phyloP scores from a whole-genome alignment of 2,329 filamentous ascomycete genomes.

The Alternaria dauci region DNA sequence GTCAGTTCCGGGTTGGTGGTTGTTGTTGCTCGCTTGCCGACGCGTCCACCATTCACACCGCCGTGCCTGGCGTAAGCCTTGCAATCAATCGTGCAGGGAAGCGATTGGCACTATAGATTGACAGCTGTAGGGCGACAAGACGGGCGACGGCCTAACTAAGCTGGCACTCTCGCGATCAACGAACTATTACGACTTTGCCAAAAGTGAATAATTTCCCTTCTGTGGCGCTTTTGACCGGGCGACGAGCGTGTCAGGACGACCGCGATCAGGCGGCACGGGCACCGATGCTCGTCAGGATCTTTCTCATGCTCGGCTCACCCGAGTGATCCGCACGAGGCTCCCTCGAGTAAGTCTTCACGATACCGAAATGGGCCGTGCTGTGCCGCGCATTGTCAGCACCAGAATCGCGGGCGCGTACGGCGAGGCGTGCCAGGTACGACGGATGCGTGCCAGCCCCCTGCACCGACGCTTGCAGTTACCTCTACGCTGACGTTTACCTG shows the following conservation, averaged over 20 bases:
- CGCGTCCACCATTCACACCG: conserved; percentile 27
- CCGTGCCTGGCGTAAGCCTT: conserved; percentile 38
- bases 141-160: conserved; percentile 21
- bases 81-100: conserved; percentile 34
- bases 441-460: conserved; percentile 5
- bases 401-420: conserved; percentile 16
- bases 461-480: neutral
- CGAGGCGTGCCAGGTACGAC: conserved; percentile 11
- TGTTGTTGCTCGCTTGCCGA: conserved; percentile 31
- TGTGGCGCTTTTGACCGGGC: conserved; percentile 25
- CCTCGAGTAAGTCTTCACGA: conserved; percentile 35
- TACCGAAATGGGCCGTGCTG: conserved; percentile 30
- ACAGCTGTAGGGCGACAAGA: conserved; percentile 47
- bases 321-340: conserved; percentile 45
- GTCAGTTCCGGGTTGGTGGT: conserved; percentile 30
- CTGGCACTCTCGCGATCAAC: conserved; percentile 19
- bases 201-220: conserved; percentile 11
- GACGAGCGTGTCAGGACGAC: conserved; percentile 35
- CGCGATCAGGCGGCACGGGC: conserved; percentile 40
- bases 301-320: conserved; percentile 41
- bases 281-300: conserved; percentile 38
- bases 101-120: conserved; percentile 32
- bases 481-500: neutral
- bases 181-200: conserved; percentile 25
- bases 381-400: conserved; percentile 18